phyloP scores from a whole-genome alignment of 495 filamentous ascomycete species.

The Penicillium ochrochloron region DNA sequence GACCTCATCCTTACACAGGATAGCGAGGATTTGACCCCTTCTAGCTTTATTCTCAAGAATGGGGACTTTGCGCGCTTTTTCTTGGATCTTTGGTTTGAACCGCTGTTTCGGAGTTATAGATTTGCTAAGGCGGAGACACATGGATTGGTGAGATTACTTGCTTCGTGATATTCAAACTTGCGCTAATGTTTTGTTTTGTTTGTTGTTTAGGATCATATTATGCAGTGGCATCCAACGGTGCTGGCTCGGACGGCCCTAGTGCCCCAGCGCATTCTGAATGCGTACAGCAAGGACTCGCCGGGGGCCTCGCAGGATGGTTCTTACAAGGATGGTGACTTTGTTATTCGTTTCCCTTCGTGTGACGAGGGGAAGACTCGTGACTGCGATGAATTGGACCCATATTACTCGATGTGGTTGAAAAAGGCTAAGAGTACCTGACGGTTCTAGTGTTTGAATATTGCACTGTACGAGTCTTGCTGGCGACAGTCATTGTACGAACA shows the following conservation, averaged over 20 bases:
- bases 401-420: constrained; percentile 53
- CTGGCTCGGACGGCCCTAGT: constrained; percentile 84
- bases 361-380: constrained; percentile 53
- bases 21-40: constrained; percentile 72
- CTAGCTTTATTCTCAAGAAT: constrained; percentile 77
- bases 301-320: constrained; percentile 50
- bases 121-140: constrained; percentile 94
- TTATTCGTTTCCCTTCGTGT: constrained; percentile 77
- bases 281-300: constrained; percentile 63
- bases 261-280: constrained; percentile 79
- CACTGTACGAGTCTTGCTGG: neutral
- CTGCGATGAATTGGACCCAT: constrained; percentile 73
- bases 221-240: constrained; percentile 99
- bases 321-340: constrained; percentile 80
- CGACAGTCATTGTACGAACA: neutral
- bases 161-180: neutral
- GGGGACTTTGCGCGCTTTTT: constrained; percentile 94
- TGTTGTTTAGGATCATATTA: constrained; percentile 75
- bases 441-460: neutral
- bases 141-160: constrained; percentile 69
- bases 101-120: constrained; percentile 88
- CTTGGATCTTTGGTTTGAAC: constrained; percentile 95
- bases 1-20: constrained; percentile 89
- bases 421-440: constrained; percentile 32
- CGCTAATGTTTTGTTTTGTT: constrained; percentile 2